These are phyloP conservation scores for Auxenochlorella pyrenoidosa DNA, from an alignment of 139 green algal species.

Conservation along the genomic window DNA sequence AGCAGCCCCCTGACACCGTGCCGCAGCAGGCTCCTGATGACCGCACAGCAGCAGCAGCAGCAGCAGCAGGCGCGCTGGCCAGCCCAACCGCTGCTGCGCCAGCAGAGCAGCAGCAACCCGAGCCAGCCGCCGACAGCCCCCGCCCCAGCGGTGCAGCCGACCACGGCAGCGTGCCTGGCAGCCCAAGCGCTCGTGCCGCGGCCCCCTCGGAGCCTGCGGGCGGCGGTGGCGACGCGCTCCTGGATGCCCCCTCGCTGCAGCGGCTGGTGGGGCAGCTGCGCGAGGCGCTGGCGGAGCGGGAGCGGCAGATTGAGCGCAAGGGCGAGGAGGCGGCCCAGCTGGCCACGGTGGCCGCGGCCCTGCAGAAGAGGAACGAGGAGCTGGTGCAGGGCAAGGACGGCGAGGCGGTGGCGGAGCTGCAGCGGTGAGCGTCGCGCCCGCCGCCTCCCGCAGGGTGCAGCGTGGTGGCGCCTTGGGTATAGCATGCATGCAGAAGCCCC, in stretches of 20 bases:
- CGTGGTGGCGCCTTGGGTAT: too few species aligned
- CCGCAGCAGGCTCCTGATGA: neutral
- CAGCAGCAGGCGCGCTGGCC: neutral
- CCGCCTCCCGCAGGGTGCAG: too few species aligned
- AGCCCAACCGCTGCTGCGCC: neutral
- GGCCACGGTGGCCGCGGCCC: slow-evolving; percentile 39
- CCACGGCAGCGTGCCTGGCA: neutral
- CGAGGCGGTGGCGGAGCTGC: slow-evolving; percentile 57
- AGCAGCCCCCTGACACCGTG: neutral
- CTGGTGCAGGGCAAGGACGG: slow-evolving; percentile 63
- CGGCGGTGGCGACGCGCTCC: neutral
- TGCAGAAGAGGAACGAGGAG: slow-evolving; percentile 79
- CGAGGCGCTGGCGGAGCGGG: slow-evolving; percentile 51
- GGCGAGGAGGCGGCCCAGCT: slow-evolving; percentile 50
- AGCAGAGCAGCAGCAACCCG: neutral
- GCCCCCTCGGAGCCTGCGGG: too few species aligned
- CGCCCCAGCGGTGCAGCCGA: neutral
- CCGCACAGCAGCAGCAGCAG: neutral
- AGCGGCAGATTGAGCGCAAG: slow-evolving; percentile 71
- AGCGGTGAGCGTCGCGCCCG: slow-evolving; percentile 41
- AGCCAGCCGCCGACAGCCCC: neutral
- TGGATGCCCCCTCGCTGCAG: neutral
- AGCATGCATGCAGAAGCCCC: too few species aligned
- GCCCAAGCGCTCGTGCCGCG: too few species aligned
- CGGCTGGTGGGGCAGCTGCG: slow-evolving; percentile 48